Evolutionary conservation across 2,329 filamentous ascomycete species (phyloP).

Genomic region (Coccinonectria pachysandricola): DNA sequence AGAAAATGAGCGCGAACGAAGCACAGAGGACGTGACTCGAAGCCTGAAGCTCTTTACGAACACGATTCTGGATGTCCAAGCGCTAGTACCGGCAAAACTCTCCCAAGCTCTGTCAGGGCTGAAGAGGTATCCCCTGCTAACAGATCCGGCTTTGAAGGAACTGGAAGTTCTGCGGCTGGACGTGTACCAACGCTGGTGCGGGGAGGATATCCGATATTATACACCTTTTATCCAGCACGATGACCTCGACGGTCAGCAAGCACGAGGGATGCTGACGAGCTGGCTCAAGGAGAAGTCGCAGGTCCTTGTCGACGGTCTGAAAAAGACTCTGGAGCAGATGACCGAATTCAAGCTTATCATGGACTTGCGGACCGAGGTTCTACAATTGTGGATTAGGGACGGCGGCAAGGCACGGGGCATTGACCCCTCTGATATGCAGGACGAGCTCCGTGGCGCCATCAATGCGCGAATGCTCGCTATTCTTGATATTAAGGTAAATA

Average conservation of each 20-base stretch:
- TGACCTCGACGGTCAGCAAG: slow-evolving; percentile 53
- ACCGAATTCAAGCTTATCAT: slow-evolving; percentile 59
- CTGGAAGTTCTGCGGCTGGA: slow-evolving; percentile 68
- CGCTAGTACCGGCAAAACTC: slow-evolving; percentile 62
- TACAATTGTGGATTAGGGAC: slow-evolving; percentile 67
- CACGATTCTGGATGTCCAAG: slow-evolving; percentile 69
- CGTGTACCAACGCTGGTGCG: slow-evolving; percentile 67
- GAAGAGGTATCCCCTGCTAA: slow-evolving; percentile 60
- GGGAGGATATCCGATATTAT: slow-evolving; percentile 73
- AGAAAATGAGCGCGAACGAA: slow-evolving; percentile 30
- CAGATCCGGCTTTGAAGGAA: slow-evolving; percentile 54
- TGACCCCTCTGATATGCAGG: slow-evolving; percentile 57
- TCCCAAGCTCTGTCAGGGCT: slow-evolving; percentile 58
- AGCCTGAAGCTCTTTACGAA: slow-evolving; percentile 64
- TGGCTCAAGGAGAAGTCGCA: slow-evolving; percentile 56
- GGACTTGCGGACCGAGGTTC: slow-evolving; percentile 55
- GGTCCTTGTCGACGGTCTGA: slow-evolving; percentile 51
- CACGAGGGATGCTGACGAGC: slow-evolving; percentile 46
- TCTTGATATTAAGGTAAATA: slow-evolving; percentile 51
- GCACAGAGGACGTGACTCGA: slow-evolving; percentile 43
- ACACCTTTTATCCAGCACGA: slow-evolving; percentile 81
- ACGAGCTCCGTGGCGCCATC: slow-evolving; percentile 57
- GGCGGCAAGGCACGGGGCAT: slow-evolving; percentile 55
- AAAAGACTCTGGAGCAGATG: slow-evolving; percentile 47
- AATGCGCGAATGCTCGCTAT: slow-evolving; percentile 57